Evolutionary conservation across 805 yeast species (phyloP), one percentile per base, ranked within the genome.

Genomic region (Hanseniaspora taiwanica): DNA sequence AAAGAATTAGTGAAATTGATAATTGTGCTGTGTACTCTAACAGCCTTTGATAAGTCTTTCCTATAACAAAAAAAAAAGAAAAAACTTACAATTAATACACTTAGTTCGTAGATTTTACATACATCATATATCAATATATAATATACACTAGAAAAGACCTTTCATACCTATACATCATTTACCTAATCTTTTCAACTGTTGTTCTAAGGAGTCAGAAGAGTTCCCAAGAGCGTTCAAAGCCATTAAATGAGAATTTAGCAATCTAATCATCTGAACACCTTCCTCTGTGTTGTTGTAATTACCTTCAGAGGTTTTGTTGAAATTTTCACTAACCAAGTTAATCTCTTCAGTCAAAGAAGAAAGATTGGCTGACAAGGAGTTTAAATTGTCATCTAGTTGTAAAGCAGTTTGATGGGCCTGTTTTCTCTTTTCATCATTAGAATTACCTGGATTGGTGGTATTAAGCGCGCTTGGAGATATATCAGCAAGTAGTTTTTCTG

Each of bases 351-450:
- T 82, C 53, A 86, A 66, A 0, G 86, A 71, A 2, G 82, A 63
- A 50, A 86, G 71, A 54, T 84, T 86, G 25, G 74, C 68, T 7
- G 93, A 94, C 54, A 91, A 66, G 10, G 72, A 63, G 48, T 81
- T 93, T 45, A 91, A 63, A 53, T 81, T 82, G 49, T 78, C 86
- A 55, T 84, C 94, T 46, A 91, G 65, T 33, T 76, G 66, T 54
- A 86, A 93, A 0, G 97, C 96, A 24, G 86, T 72, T 46, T 72
- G 76, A 58, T 89, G 91, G 0, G 95, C 93, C 48, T 81, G 81
- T 54, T 81, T 89, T 55, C 98, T 76, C 54, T 85, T 82, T 56
- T 81, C 19, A 17, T 18, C 34, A 36, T 32, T 27, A 6, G 33
- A n/a, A 8, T 20, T 19, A 16, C 17, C 56, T 35, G 47, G 53